Conservation (phyloP, 2,329 filamentous ascomycete species). For the Cordyceps tenuipes region DNA sequence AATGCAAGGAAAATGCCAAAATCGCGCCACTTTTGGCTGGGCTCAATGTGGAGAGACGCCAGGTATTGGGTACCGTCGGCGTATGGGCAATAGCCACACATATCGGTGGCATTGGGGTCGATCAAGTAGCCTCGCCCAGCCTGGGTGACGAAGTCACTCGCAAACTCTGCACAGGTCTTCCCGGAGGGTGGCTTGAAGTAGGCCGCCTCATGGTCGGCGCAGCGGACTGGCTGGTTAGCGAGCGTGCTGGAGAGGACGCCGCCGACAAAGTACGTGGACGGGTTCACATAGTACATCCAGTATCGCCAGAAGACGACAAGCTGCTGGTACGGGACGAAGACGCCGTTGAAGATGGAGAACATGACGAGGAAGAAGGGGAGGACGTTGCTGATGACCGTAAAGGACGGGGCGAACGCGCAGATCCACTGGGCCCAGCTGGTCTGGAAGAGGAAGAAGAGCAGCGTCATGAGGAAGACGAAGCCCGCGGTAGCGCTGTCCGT, state of each 20-base stretch:
- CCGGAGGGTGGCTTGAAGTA: slow-evolving; percentile 53
- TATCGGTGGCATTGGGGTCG: slow-evolving; percentile 46
- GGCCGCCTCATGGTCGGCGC: slow-evolving; percentile 31
- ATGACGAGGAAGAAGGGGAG: slow-evolving; percentile 77
- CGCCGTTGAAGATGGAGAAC: slow-evolving; percentile 68
- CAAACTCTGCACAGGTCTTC: slow-evolving; percentile 58
- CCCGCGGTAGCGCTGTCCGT: slow-evolving; percentile 56
- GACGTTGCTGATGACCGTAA: slow-evolving; percentile 69
- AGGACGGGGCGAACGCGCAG: slow-evolving; percentile 69
- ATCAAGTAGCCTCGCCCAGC: slow-evolving; percentile 52
- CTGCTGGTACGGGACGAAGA: slow-evolving; percentile 58
- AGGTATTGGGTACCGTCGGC: slow-evolving; percentile 52
- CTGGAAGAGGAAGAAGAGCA: slow-evolving; percentile 71
- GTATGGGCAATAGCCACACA: slow-evolving; percentile 66
- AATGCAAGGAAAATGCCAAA: slow-evolving; percentile 69
- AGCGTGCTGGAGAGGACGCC: slow-evolving; percentile 60
- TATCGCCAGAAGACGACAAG: slow-evolving; percentile 65
- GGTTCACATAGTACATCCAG: slow-evolving; percentile 62
- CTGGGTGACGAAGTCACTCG: slow-evolving; percentile 44
- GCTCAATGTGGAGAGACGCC: slow-evolving; percentile 40
- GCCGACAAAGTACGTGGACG: slow-evolving; percentile 63
- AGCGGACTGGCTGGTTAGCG: slow-evolving; percentile 39
- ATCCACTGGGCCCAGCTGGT: slow-evolving; percentile 77
- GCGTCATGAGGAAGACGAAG: slow-evolving; percentile 69
- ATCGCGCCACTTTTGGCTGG: slow-evolving; percentile 56